Conservation (phyloP, 176 grass and related monocot genomes). For the Oryza nivara region DNA sequence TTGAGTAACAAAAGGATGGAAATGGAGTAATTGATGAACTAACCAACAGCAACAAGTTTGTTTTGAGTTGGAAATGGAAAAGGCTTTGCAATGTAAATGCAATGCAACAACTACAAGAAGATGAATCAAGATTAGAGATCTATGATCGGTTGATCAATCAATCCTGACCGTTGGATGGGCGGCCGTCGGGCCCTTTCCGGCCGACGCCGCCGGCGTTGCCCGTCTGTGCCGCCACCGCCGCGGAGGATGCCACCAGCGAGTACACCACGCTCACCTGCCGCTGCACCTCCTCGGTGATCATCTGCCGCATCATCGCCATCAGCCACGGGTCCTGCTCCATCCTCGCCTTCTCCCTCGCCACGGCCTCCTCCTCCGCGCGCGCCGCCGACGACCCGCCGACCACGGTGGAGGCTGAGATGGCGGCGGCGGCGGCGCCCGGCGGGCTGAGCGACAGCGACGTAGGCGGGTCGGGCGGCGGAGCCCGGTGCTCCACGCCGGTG, state of each 20-base stretch:
- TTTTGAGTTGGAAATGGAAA: neutral
- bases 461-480: slow-evolving; percentile 35
- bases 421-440: slow-evolving; percentile 30
- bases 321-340: slow-evolving; percentile 45
- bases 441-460: slow-evolving; percentile 73
- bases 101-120: neutral
- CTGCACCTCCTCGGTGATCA: slow-evolving; percentile 79
- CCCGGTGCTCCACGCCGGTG: neutral
- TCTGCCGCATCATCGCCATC: slow-evolving; percentile 41
- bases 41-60: neutral
- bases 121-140: neutral
- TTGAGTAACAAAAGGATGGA: too few species aligned
- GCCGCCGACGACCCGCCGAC: neutral
- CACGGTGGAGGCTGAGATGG: neutral
- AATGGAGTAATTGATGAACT: too few species aligned
- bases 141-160: slow-evolving; percentile 10
- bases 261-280: slow-evolving; percentile 47
- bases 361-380: neutral
- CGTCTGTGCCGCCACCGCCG: slow-evolving; percentile 15
- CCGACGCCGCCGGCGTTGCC: neutral
- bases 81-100: slow-evolving; percentile 5
- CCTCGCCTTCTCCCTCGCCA: slow-evolving; percentile 17
- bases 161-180: neutral
- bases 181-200: neutral
- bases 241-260: slow-evolving; percentile 19